Percentiles rank a stretch among this genome's conserved stretches.
phyloP scores from a whole-genome alignment of 2,329 filamentous ascomycete genomes.

The Albifimbria verrucaria region DNA sequence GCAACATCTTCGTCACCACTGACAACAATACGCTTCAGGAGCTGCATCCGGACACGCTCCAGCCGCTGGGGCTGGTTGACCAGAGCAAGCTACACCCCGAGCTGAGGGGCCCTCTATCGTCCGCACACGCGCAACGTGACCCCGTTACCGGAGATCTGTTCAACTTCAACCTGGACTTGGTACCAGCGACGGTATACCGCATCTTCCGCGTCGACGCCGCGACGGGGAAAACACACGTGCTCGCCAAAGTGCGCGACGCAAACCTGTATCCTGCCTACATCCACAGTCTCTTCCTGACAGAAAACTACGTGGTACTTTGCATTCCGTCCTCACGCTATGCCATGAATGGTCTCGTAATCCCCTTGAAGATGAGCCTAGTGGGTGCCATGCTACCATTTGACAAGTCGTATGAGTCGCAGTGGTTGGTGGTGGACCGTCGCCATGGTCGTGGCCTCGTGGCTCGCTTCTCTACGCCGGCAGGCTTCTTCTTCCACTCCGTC shows the following conservation, averaged over 20 bases:
- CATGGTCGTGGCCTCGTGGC: constrained; percentile 62
- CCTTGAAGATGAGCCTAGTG: constrained; percentile 64
- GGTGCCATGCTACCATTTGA: constrained; percentile 67
- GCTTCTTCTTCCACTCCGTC: constrained; percentile 77
- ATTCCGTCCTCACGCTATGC: constrained; percentile 64
- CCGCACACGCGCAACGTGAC: constrained; percentile 70
- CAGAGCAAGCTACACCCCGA: constrained; percentile 64
- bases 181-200: constrained; percentile 57
- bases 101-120: constrained; percentile 64
- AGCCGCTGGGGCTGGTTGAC: constrained; percentile 62
- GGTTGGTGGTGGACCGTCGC: constrained; percentile 72
- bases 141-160: constrained; percentile 70
- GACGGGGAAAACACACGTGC: constrained; percentile 64
- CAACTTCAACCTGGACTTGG: constrained; percentile 77
- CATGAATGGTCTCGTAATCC: constrained; percentile 54
- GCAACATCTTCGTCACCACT: constrained; percentile 52
- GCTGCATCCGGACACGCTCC: constrained; percentile 67
- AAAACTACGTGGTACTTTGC: constrained; percentile 69
- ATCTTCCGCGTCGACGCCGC: constrained; percentile 63
- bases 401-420: constrained; percentile 51
- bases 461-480: constrained; percentile 62
- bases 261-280: constrained; percentile 64
- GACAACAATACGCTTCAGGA: constrained; percentile 57
- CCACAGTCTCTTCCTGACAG: constrained; percentile 76
- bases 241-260: constrained; percentile 59